Evolutionary conservation across 768 basidiomycete genomes (phyloP), one percentile per base, ranked within the genome.

Genomic region (Clathrus columnatus): DNA sequence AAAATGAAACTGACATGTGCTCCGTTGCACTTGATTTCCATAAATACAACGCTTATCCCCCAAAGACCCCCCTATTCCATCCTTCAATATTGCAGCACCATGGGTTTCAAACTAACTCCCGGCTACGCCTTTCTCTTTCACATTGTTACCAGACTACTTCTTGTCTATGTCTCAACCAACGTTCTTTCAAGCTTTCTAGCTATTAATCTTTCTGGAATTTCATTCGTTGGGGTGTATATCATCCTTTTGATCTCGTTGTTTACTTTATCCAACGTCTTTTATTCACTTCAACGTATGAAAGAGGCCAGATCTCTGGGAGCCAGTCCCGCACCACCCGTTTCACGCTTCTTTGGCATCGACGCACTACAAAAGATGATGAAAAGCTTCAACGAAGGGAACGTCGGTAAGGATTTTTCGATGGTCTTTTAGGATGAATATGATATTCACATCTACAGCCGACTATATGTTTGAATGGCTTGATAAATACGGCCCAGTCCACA

Each of bases 91-190:
- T n/a, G n/a, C n/a, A n/a, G n/a, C n/a, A n/a, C n/a, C n/a, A n/a
- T 36, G 36, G 36, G 36, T 36, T 36, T n/a, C 7, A n/a, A 14
- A 14, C 10, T 36, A 2, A 36, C 36, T 36, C 36, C 36, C n/a
- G 36, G 24, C 51, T 48, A 14, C 11, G n/a, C 36, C n/a, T 36
- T 36, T 36, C 16, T 50, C 4, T 7, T 36, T 43, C 18, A 55
- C 54, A 30, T 14, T 70, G 73, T 7, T 69, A 65, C 11, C 67
- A 66, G 1, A 63, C 66, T 1, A 74, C 62, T 60, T 70, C 67
- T 91, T 87, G 65, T 92, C 85, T 58, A 92, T 83, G 36, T 36
- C n/a, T 5, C 36, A 2, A 36, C n/a, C 11, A 14, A 11, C n/a
- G 36, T 36, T 8, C n/a, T n/a, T 36, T 36, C 36, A 14, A 4